phyloP scores from a whole-genome alignment of 192 early-diverging fungal genomes.

The Kappamyces sp. region DNA sequence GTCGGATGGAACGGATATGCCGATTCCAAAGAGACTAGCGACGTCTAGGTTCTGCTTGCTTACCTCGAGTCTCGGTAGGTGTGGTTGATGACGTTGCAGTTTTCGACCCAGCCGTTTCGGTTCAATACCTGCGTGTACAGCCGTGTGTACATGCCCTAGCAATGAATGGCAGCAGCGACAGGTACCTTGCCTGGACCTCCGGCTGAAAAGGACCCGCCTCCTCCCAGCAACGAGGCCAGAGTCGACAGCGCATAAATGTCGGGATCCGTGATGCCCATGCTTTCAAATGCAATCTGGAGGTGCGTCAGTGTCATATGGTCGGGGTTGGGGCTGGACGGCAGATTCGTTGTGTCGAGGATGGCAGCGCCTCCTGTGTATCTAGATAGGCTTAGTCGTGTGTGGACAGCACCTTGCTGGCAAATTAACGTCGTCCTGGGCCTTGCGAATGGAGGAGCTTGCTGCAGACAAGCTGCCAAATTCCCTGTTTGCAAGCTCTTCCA shows the following conservation, averaged over 20 bases:
- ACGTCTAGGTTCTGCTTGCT: slow-evolving; percentile 29
- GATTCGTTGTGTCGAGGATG: slow-evolving; percentile 62
- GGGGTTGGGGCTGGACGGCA: slow-evolving; percentile 49
- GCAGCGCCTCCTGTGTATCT: slow-evolving; percentile 80
- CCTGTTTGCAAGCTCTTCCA: slow-evolving; percentile 62
- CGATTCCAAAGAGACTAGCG: slow-evolving; percentile 88
- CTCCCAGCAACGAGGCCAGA: slow-evolving; percentile 85
- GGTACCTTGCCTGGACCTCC: slow-evolving; percentile 65
- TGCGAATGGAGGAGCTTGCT: slow-evolving; percentile 19
- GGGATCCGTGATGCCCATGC: slow-evolving; percentile 70
- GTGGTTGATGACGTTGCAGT: slow-evolving; percentile 83
- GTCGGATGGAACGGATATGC: slow-evolving; percentile 74
- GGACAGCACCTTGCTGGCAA: too few species aligned
- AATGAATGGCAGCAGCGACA: slow-evolving; percentile 17
- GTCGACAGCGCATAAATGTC: slow-evolving; percentile 92
- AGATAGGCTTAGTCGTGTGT: slow-evolving; percentile 37
- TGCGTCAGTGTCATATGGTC: slow-evolving; percentile 64
- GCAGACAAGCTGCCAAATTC: slow-evolving; percentile 70
- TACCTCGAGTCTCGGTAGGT: slow-evolving; percentile 1
- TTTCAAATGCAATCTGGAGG: slow-evolving; percentile 86
- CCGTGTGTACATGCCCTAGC: slow-evolving; percentile 98
- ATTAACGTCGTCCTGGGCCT: slow-evolving; percentile 20
- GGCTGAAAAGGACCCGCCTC: slow-evolving; percentile 93
- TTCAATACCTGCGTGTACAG: slow-evolving; percentile 94
- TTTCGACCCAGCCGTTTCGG: slow-evolving; percentile 91